A percentile compares a stretch with the other conserved stretches of the same genome.
These are phyloP conservation scores for Cerrena zonata DNA, from an alignment of 1,284 basidiomycete species.

Conservation along the genomic window DNA sequence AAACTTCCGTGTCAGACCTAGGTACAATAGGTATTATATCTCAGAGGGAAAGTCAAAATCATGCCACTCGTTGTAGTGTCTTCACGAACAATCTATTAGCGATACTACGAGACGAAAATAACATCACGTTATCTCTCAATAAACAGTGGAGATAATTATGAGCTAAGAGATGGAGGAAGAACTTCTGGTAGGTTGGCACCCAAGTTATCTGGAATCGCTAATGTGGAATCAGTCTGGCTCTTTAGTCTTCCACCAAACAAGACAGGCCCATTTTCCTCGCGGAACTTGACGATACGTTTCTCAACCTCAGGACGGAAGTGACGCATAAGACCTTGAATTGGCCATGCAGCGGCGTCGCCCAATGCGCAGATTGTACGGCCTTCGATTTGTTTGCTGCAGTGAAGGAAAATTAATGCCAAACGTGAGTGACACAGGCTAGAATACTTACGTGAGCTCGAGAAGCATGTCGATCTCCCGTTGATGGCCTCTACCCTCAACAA, in stretches of 20 bases:
- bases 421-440: slow-evolving; percentile 3
- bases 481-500: slow-evolving; percentile 85
- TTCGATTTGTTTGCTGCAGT: slow-evolving; percentile 84
- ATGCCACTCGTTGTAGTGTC: too few relatives aligned
- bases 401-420: neutral
- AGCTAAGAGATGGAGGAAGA: slow-evolving; percentile 14
- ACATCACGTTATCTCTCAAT: too few relatives aligned
- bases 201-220: slow-evolving; percentile 80
- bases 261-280: slow-evolving; percentile 76
- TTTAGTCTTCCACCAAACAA: slow-evolving; percentile 82
- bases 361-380: slow-evolving; percentile 94
- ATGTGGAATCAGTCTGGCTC: slow-evolving; percentile 64
- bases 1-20: too few relatives aligned
- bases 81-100: too few relatives aligned
- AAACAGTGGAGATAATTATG: too few relatives aligned
- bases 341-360: slow-evolving; percentile 97
- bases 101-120: too few relatives aligned
- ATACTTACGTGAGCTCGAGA: slow-evolving; percentile 75
- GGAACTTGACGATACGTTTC: slow-evolving; percentile 76
- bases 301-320: slow-evolving; percentile 96
- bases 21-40: too few relatives aligned
- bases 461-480: slow-evolving; percentile 96
- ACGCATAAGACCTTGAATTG: slow-evolving; percentile 92
- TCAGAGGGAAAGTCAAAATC: too few relatives aligned
- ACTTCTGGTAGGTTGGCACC: slow-evolving; percentile 45